Base-by-base conservation (phyloP, 169 alveolate species). In the Cytauxzoon felis region DNA sequence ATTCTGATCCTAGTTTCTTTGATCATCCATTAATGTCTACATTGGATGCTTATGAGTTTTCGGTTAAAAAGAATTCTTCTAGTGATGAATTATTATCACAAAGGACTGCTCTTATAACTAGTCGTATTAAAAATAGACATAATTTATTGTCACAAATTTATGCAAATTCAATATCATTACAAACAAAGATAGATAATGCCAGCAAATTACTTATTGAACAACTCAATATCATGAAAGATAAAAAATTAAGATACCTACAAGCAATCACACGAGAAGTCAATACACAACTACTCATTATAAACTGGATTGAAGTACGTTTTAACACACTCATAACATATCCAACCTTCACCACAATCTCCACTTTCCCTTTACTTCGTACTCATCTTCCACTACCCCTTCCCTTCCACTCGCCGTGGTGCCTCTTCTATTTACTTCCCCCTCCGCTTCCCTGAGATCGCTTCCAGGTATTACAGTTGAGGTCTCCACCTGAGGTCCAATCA, bases 1-100 rank as follows among this genome's bases (percentile, higher is more conserved):
- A 91, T 78, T 85, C 94, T 8, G 79, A 82, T n/a, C 90, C 92
- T 0, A 85, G 71, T 48, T 87, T 85, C 62, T 84, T 91, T 21
- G 92, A 91, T 78, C 96, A 91, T 71, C 91, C 91, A 26, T 64
- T 90, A 36, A 87, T 87, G 65, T 88, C 94, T 29, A 91, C 95
- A 30, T 60, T 87, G 48, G 96, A 91, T 62, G 95, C 96, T 4
- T 88, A 82, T 76, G 88, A 88, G 56, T 72, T 87, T 60, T 86
- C 93, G 27, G 48, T 80, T 71, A 66, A 63, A 52, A 80, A 79
- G 65, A 75, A 56, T 47, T 87, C 95, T 23, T 88, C 75, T 32
- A 79, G 89, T 60, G 94, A 92, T 67, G 91, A 59, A 26, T 71
- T 56, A 19, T 68, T 91, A 47, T 71, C 78, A 41, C 79, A 66